phyloP scores from a whole-genome alignment of 1,284 basidiomycete species.

The Ganoderma multipileum region DNA sequence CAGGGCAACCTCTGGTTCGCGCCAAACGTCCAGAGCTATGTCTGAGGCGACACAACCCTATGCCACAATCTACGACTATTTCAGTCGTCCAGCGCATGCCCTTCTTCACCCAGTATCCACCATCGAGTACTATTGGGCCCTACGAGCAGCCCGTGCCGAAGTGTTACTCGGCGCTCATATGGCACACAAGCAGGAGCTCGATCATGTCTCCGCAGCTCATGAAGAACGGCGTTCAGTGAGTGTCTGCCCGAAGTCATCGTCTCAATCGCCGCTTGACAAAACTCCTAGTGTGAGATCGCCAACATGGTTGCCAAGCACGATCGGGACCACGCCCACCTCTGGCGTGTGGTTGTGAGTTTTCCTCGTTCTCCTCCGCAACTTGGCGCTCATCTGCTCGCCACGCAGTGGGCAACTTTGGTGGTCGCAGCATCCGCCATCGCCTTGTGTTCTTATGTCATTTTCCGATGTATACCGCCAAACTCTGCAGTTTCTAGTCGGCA shows the following conservation, averaged over 20 bases:
- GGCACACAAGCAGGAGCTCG: slow-evolving; percentile 55
- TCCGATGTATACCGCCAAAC: background rate
- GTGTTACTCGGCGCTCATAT: slow-evolving; percentile 54
- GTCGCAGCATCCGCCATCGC: background rate
- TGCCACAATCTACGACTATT: slow-evolving; percentile 8
- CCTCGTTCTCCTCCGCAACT: background rate
- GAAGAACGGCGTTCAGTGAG: slow-evolving; percentile 56
- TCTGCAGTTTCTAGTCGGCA: slow-evolving; percentile 40
- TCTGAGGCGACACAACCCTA: background rate
- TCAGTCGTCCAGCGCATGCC: slow-evolving; percentile 8
- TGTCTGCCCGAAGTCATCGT: background rate
- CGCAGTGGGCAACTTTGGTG: slow-evolving; percentile 16
- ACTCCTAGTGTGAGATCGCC: slow-evolving; percentile 16
- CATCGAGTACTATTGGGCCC: slow-evolving; percentile 64
- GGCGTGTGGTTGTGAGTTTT: slow-evolving; percentile 17
- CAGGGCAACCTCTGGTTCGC: background rate
- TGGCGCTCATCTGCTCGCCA: background rate
- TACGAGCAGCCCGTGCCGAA: slow-evolving; percentile 66
- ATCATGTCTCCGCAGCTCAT: slow-evolving; percentile 45
- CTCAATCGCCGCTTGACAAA: too few relatives aligned
- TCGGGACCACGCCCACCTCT: slow-evolving; percentile 10
- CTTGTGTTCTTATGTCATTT: background rate
- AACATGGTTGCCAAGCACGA: slow-evolving; percentile 13
- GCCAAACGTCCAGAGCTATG: background rate
- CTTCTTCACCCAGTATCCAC: slow-evolving; percentile 18